Conservation (phyloP, 106 monocot genomes). For the Dendrobium nobile region DNA sequence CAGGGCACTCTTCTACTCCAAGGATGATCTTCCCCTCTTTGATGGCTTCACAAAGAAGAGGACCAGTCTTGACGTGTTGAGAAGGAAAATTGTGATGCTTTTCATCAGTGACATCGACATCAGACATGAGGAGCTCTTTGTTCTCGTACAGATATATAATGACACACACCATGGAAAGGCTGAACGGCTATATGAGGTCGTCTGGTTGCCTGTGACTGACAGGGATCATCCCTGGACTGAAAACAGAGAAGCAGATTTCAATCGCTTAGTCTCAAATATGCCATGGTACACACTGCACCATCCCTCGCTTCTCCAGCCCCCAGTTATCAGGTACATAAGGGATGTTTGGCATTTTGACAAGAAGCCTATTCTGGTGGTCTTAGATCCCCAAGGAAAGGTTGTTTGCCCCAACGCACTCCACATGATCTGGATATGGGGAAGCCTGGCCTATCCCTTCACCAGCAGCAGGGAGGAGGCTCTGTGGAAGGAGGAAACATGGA, state of each 20-base stretch:
- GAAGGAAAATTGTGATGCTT: slow-evolving; percentile 71
- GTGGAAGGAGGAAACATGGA: slow-evolving; percentile 81
- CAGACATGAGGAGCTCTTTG: slow-evolving; percentile 58
- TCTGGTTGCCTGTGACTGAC: slow-evolving; percentile 71
- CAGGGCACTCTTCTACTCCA: slow-evolving; percentile 45
- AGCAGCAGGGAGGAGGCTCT: slow-evolving; percentile 67
- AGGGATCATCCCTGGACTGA: slow-evolving; percentile 35
- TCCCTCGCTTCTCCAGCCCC: slow-evolving; percentile 40
- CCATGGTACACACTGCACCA: slow-evolving; percentile 62
- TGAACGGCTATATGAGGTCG: slow-evolving; percentile 65
- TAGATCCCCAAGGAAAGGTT: slow-evolving; percentile 74
- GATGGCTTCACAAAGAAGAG: slow-evolving; percentile 56
- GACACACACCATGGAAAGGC: slow-evolving; percentile 51
- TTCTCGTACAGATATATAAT: slow-evolving; percentile 63
- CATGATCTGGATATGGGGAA: slow-evolving; percentile 96
- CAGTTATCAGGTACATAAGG: slow-evolving; percentile 46
- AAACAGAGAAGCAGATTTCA: slow-evolving; percentile 34
- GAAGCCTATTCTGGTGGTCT: slow-evolving; percentile 62
- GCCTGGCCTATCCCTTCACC: slow-evolving; percentile 68
- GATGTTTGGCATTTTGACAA: slow-evolving; percentile 68
- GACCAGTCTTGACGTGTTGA: slow-evolving; percentile 45
- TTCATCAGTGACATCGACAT: slow-evolving; percentile 66
- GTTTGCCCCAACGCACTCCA: slow-evolving; percentile 67
- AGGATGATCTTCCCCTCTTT: slow-evolving; percentile 56
- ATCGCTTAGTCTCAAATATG: slow-evolving; percentile 35